Evolutionary conservation across 1,284 basidiomycete species (phyloP), one percentile per base, ranked within the genome.

Genomic region (Takashimella koratensis): DNA sequence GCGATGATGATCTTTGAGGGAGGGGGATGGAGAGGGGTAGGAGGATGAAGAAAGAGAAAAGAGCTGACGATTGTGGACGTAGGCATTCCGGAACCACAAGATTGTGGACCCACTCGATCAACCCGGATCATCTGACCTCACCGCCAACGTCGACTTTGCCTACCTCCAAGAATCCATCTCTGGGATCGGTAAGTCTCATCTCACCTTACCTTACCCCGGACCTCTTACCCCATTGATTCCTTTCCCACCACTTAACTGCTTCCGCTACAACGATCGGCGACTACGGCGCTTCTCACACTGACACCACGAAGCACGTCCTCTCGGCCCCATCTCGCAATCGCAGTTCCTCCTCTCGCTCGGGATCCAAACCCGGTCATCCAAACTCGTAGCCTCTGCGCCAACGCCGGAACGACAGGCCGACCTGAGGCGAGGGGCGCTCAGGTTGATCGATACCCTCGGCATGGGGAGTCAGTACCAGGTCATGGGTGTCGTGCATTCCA

Each of bases 81-180:
- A 95, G 88, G 95, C 88, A 0, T 98, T 99, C 81, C 86, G 86
- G 64, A 79, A 85, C 24, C 96, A 98, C 73, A 80, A 86, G 58
- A 83, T 93, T 20, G 88, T 91, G 0, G 88, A 94, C 67, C 81
- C 90, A 0, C 94, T 98, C 66, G 80, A 86, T 52, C 77, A 81
- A 10, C 94, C 95, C 0, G 95, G 96, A 11, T 81, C 87, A 45
- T 88, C 88, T 44, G 96, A 98, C 73, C 76, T 98, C 47, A 98
- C 96, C 0, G 86, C 88, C 26, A 97, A 98, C 67, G 95, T 99
- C 49, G 93, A 98, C 75, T 99, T 98, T 75, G 82, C 85, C 0
- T 90, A 90, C 70, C 79, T 98, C 41, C 82, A 82, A 62, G 90
- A 94, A 73, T 86, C 90, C 0, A 77, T 94, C 56, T 71, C 74